Base-by-base conservation (phyloP, 129 eudicot genomes). In the Pittosporum tobira region DNA sequence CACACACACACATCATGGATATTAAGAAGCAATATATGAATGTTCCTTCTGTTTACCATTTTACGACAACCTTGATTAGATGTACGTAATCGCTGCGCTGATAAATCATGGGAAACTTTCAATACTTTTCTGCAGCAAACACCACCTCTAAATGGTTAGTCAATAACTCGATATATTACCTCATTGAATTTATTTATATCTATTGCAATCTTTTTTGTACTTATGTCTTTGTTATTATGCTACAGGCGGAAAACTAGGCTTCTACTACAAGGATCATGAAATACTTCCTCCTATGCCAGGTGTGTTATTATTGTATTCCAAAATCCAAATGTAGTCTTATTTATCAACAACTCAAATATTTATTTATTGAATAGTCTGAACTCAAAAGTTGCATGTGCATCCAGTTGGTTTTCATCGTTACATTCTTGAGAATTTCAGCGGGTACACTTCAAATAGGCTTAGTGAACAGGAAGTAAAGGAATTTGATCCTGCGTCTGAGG, bases 281-380 rank as follows among this genome's bases (percentile, higher is more conserved):
- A 91, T 91, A 57, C 88, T 91, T 51, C 98, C 98, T 63, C 94
- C 98, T 30, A 81, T 91, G 23, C 98, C 98, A 26, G 84, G 98
- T 86, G 60, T 51, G 84, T 62, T 58, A 66, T 2, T 64, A 28
- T 15, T 19, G 25, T 19, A n/a, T 34, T 40, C 45, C 10, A 31
- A 3, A n/a, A 24, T 40, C 45, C 10, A 31, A 3, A 5, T n/a
- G 10, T 19, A n/a, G 25, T 20, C 43, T 34, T 34, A 53, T 34
- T 27, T 7, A 34, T 51, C 21, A 36, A 27, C 6, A 3, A 5
- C 22, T 52, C 28, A 34, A 34, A 34, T 19, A 25, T 52, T 52
- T 16, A 7, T 4, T 18, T 51, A 5, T 18, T 30, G 53, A 43
- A 28, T 21, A 8, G 1, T 45, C 24, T 59, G 23, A 59, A 24